Percentiles rank a stretch among this genome's conserved stretches.
These are phyloP conservation scores for Paradendryphiella salina DNA, from an alignment of 2,329 filamentous ascomycete genomes.

Conservation along the genomic window DNA sequence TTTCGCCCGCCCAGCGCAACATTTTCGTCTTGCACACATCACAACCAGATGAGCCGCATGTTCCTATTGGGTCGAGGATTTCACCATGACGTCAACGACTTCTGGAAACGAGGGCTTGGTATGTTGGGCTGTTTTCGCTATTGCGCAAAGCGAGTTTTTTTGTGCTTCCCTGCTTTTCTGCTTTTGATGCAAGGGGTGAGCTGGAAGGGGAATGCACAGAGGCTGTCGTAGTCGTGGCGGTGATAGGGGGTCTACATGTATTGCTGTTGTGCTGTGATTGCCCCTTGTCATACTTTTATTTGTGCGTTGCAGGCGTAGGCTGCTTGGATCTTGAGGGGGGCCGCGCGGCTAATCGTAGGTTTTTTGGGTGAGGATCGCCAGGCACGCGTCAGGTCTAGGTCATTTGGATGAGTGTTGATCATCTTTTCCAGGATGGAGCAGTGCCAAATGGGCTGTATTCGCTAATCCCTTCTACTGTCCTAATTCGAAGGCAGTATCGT, in stretches of 20 bases:
- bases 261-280: not conserved
- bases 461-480: too few relatives aligned
- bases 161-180: not conserved
- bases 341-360: constrained; percentile 1
- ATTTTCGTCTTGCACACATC: constrained; percentile 1
- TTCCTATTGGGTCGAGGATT: constrained; percentile 8
- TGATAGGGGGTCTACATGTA: not conserved
- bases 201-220: not conserved
- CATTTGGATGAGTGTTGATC: not conserved
- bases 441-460: too few relatives aligned
- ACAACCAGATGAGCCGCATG: constrained; percentile 1
- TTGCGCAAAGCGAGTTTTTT: not conserved
- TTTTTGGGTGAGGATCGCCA: constrained; percentile 1
- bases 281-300: too few relatives aligned
- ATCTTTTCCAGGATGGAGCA: too few relatives aligned
- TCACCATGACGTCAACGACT: constrained; percentile 15
- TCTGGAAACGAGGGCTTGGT: constrained; percentile 2
- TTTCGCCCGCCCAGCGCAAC: not conserved
- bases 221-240: not conserved
- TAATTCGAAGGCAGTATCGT: too few relatives aligned
- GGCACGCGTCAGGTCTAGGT: not conserved
- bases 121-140: not conserved
- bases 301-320: too few relatives aligned
- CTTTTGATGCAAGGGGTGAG: not conserved
- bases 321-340: not conserved